A percentile compares a stretch with the other conserved stretches of the same genome.
phyloP scores from a whole-genome alignment of 208 protist genomes.

The Sergeia podlipaevii region DNA sequence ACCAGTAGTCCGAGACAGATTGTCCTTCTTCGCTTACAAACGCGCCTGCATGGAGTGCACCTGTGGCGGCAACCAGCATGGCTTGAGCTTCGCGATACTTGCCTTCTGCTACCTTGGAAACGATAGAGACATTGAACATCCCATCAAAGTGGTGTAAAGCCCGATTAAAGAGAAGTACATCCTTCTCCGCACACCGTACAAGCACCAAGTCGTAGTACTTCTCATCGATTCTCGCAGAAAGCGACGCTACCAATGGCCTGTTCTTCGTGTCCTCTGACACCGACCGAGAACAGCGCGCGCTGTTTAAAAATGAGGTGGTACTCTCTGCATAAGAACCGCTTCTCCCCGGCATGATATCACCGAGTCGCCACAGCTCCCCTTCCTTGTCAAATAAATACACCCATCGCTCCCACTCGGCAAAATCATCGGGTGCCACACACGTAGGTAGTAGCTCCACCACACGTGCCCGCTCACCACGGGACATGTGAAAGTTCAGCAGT shows the following conservation, averaged over 20 bases:
- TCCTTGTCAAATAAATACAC: conserved; percentile 57
- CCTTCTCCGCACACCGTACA: conserved; percentile 40
- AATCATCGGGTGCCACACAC: conserved; percentile 15
- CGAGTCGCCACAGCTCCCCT: conserved; percentile 43
- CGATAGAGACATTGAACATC: conserved; percentile 17
- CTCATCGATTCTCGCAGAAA: conserved; percentile 21
- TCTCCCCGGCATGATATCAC: conserved; percentile 36
- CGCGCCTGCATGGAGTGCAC: not conserved
- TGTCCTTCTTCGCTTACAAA: not conserved
- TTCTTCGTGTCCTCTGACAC: not conserved
- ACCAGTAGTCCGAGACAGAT: not conserved
- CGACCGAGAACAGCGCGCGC: too few species aligned
- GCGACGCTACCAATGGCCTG: not conserved
- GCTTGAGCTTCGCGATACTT: conserved; percentile 21
- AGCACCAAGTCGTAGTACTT: conserved; percentile 77
- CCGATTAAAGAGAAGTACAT: conserved; percentile 24
- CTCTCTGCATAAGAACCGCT: conserved; percentile 9
- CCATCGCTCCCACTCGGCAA: conserved; percentile 61
- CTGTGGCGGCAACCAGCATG: not conserved
- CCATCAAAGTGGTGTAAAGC: conserved; percentile 20
- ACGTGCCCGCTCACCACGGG: conserved; percentile 2
- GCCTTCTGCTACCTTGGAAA: conserved; percentile 36
- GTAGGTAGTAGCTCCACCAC: conserved; percentile 26
- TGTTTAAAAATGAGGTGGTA: too few species aligned
- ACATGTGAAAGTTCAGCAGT: conserved; percentile 16